phyloP scores from a whole-genome alignment of 116 monocot genomes.

The Cymodocea nodosa region DNA sequence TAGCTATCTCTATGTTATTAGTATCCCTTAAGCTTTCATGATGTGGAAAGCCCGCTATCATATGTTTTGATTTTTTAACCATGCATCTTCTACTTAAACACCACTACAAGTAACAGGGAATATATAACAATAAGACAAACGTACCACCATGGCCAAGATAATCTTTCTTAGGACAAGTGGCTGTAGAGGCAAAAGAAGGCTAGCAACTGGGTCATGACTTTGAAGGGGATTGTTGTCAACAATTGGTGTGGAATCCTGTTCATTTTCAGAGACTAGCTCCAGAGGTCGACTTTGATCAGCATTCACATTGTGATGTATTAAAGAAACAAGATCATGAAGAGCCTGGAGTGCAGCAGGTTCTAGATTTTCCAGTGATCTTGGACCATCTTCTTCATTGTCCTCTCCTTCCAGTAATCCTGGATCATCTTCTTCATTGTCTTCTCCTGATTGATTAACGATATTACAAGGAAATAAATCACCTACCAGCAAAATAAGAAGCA shows the following conservation, averaged over 20 bases:
- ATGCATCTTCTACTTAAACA: neutral
- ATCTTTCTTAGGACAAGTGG: constrained; percentile 43
- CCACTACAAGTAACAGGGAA: neutral
- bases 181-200: constrained; percentile 39
- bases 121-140: neutral
- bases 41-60: too few species aligned
- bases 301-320: constrained; percentile 54
- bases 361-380: constrained; percentile 19
- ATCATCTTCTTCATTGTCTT: constrained; percentile 1
- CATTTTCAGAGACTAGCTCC: constrained; percentile 5
- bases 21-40: too few species aligned
- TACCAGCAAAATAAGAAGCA: neutral
- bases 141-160: constrained; percentile 55
- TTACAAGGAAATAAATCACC: neutral
- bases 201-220: constrained; percentile 39
- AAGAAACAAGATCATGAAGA: constrained; percentile 58
- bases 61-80: too few species aligned
- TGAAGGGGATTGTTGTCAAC: constrained; percentile 11
- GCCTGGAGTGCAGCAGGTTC: constrained; percentile 33
- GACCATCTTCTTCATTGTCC: constrained; percentile 2
- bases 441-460: neutral
- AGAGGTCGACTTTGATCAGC: constrained; percentile 15
- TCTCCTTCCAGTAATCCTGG: constrained; percentile 7
- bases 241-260: constrained; percentile 8
- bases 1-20: too few species aligned